phyloP scores from a whole-genome alignment of 306 rosid genomes.

The Oxytropis ochrocephala region DNA sequence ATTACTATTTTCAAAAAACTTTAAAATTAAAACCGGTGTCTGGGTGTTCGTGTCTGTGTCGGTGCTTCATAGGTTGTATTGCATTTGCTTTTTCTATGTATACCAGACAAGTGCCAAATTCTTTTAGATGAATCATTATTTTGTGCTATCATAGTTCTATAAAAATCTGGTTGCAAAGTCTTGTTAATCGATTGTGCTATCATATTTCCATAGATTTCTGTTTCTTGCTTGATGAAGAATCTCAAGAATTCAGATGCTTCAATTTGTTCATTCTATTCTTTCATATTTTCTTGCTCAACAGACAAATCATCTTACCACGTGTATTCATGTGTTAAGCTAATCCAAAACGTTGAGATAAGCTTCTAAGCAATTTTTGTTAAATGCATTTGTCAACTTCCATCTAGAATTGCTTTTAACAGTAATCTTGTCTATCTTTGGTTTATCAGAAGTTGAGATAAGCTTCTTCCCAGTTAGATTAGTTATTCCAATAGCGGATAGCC shows the following conservation, averaged over 20 bases:
- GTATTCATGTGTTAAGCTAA: not conserved
- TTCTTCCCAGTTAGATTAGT: no score
- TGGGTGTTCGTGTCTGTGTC: no score
- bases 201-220: no score
- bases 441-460: no score
- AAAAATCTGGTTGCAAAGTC: not conserved
- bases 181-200: not conserved
- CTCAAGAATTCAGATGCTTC: not conserved
- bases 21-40: no score
- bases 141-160: not conserved
- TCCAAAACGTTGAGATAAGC: not conserved
- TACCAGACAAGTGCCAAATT: conserved; percentile 3
- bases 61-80: no score
- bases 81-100: conserved; percentile 19
- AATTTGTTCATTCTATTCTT: not conserved
- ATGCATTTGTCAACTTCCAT: not conserved
- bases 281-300: not conserved
- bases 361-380: not conserved
- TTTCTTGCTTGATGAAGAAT: not conserved
- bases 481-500: no score
- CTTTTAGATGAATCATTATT: conserved; percentile 20
- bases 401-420: not conserved
- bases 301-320: not conserved
- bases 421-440: not conserved
- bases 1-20: no score